Evolutionary conservation across 2,329 filamentous ascomycete species (phyloP).

Genomic region (Epicoccum nigrum): DNA sequence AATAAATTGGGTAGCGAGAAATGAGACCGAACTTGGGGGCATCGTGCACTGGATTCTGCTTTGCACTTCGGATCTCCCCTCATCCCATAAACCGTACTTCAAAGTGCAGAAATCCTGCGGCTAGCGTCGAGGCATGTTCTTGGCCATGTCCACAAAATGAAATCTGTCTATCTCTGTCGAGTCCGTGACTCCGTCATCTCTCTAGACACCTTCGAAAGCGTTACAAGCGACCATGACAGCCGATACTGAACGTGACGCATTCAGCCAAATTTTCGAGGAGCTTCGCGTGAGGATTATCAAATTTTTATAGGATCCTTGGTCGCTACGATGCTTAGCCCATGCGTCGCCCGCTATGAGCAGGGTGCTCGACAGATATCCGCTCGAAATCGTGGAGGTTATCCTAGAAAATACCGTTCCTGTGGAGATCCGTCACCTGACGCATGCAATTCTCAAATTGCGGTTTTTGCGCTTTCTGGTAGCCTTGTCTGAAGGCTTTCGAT

Average conservation of each 20-base stretch:
- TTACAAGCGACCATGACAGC: slow-evolving; percentile 4
- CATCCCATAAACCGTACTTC: too few species aligned
- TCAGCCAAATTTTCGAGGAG: slow-evolving; percentile 12
- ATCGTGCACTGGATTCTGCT: too few species aligned
- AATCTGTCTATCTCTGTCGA: slow-evolving; percentile 1
- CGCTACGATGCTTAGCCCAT: slow-evolving; percentile 9
- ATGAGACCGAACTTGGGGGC: neutral
- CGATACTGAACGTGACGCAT: slow-evolving; percentile 6
- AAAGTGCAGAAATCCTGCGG: neutral
- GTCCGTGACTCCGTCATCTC: slow-evolving; percentile 4
- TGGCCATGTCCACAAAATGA: neutral
- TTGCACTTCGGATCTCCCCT: too few species aligned
- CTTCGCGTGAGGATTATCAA: slow-evolving; percentile 13
- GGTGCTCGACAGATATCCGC: slow-evolving; percentile 16
- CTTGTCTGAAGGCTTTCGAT: slow-evolving; percentile 3
- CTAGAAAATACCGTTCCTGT: slow-evolving; percentile 11
- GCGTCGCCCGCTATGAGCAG: slow-evolving; percentile 13
- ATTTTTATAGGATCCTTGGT: slow-evolving; percentile 8
- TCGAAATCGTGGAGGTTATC: slow-evolving; percentile 15
- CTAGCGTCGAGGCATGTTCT: neutral
- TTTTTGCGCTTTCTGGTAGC: slow-evolving; percentile 1
- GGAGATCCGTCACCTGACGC: neutral
- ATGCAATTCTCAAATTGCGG: neutral
- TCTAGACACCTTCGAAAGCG: slow-evolving; percentile 1
- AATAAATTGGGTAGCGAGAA: neutral